phyloP scores from a whole-genome alignment of 2,329 filamentous ascomycete species.

The Lachnellula arida region DNA sequence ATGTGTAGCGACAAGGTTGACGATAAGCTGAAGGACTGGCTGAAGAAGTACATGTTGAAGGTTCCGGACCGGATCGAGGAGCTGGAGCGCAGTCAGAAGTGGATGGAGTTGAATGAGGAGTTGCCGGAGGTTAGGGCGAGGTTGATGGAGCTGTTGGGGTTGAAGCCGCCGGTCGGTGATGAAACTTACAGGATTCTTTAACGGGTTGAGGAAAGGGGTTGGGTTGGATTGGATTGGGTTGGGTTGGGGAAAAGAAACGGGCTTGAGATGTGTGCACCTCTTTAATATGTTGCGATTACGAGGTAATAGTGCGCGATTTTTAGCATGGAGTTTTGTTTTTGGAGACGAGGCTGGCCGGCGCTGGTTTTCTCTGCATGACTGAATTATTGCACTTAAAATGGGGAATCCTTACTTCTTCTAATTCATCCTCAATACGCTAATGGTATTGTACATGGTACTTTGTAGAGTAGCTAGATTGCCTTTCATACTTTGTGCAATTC shows the following conservation, averaged over 20 bases:
- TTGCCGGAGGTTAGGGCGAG: conserved; percentile 9
- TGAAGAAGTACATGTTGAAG: conserved; percentile 14
- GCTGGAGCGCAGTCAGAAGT: background rate
- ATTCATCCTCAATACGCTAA: background rate
- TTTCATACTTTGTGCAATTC: too few relatives aligned
- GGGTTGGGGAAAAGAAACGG: background rate
- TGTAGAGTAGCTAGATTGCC: too few relatives aligned
- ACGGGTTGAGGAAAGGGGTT: background rate
- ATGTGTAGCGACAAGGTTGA: conserved; percentile 21
- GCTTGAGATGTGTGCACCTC: too few relatives aligned
- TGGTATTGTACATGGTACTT: background rate
- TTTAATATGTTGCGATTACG: too few relatives aligned
- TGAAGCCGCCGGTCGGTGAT: conserved; percentile 7
- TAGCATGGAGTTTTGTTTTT: background rate
- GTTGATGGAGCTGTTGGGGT: conserved; percentile 13
- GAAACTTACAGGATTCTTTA: conserved; percentile 13
- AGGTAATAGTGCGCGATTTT: background rate
- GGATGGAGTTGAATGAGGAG: conserved; percentile 2
- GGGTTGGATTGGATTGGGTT: background rate
- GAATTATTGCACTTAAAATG: too few relatives aligned
- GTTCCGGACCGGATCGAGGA: background rate
- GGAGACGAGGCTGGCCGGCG: background rate
- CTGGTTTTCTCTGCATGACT: background rate
- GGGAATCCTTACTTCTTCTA: background rate
- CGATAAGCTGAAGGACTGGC: conserved; percentile 20